Evolutionary conservation across 768 basidiomycete genomes (phyloP).

Genomic region (Russula abietina): DNA sequence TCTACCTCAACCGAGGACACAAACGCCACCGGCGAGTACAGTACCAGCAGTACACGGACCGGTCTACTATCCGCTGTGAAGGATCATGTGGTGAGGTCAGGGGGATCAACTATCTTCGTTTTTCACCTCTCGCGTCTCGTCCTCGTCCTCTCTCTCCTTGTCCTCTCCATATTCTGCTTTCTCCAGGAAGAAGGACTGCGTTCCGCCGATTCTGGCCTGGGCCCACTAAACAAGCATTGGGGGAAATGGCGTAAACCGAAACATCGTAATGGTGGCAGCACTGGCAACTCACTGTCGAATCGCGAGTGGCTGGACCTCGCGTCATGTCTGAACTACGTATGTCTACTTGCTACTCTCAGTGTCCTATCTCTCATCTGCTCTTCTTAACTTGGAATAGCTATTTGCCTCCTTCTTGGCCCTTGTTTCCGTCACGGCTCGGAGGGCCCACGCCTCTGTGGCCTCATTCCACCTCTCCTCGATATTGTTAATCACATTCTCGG

Average conservation of each 20-base stretch:
- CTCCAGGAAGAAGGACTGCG: slow-evolving; percentile 31
- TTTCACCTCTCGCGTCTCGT: slow-evolving; percentile 44
- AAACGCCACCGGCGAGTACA: not conserved
- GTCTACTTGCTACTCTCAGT: slow-evolving; percentile 6
- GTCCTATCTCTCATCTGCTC: not conserved
- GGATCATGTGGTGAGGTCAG: slow-evolving; percentile 38
- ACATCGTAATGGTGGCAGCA: not conserved
- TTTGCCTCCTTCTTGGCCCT: slow-evolving; percentile 26
- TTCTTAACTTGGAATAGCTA: slow-evolving; percentile 10
- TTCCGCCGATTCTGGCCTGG: not conserved
- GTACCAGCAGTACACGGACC: not conserved
- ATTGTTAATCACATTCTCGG: slow-evolving; percentile 41
- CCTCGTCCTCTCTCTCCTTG: slow-evolving; percentile 43
- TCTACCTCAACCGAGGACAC: not conserved
- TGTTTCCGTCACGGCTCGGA: slow-evolving; percentile 20
- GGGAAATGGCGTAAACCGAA: slow-evolving; percentile 29
- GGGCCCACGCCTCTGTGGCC: slow-evolving; percentile 14
- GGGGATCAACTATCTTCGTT: slow-evolving; percentile 43
- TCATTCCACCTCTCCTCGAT: slow-evolving; percentile 45
- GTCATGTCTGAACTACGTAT: slow-evolving; percentile 34
- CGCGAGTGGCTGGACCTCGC: slow-evolving; percentile 23
- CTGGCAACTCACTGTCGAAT: not conserved
- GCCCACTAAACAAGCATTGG: slow-evolving; percentile 27
- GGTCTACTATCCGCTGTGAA: slow-evolving; percentile 18
- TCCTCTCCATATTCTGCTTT: slow-evolving; percentile 42